Base-by-base conservation (phyloP, 169 alveolate genomes). In the Cryptosporidium meleagridis region DNA sequence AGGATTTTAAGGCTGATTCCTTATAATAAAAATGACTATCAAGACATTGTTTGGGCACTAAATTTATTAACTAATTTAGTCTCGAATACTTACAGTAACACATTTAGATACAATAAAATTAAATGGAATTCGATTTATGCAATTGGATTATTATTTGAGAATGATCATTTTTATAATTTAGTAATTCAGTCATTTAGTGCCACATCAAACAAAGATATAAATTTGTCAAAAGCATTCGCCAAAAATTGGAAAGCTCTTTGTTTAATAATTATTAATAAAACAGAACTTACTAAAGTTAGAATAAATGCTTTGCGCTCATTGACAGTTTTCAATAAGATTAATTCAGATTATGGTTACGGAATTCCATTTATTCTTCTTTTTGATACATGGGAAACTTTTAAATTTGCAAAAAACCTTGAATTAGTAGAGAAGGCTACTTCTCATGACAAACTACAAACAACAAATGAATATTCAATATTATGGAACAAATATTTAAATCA, bases 101-200 rank as follows among this genome's bases (percentile, higher is more conserved):
- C 89, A 59, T 45, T 80, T 4, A 59, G 48, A 65, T 29, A 23
- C 12, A 80, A 65, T 39, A 80, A 80, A 48, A 41, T 80, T 29
- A 80, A 80, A 37, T 80, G 89, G 89, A 80, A 80, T 65, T 59
- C 89, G 23, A 80, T 80, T 41, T 80, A 80, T 26, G 61, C 80
- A 26, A 29, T 80, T 44, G 89, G 89, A 21, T 8, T 62, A 48
- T 26, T 80, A 41, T 62, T 80, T 44, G 44, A 62, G 10, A 80
- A 80, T 51, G n/a, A 37, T 18, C 2, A 29, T 14, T 80, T 80
- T 44, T 58, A 80, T 23, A 65, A 39, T 26, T 12, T 52, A 55
- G 44, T 55, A 21, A 31, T 26, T 29, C 58, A 62, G 44, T 3
- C 48, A 29, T 62, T 61, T 44, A 29, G 7, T 18, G 18, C 9